These are phyloP conservation scores for Toxoplasma gondii DNA, from an alignment of 169 alveolate species.

Conservation along the genomic window DNA sequence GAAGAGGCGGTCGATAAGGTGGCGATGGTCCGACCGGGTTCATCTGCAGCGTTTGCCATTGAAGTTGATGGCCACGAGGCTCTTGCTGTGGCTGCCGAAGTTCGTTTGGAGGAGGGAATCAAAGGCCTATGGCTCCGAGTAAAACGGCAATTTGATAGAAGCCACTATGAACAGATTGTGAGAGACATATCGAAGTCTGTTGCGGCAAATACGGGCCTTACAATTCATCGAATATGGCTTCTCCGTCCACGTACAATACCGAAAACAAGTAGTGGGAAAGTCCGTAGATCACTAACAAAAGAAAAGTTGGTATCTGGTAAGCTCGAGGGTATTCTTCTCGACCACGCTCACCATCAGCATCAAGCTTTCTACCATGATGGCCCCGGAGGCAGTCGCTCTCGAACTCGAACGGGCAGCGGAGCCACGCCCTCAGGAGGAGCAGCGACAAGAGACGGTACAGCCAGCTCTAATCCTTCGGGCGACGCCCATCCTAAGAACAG, in stretches of 20 bases:
- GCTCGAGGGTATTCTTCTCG: slow-evolving; percentile 58
- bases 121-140: slow-evolving; percentile 70
- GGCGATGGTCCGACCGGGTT: slow-evolving; percentile 73
- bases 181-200: slow-evolving; percentile 72
- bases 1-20: slow-evolving; percentile 76
- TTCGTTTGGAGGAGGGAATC: slow-evolving; percentile 70
- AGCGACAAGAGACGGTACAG: not conserved
- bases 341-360: slow-evolving; percentile 35
- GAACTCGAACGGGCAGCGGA: not conserved
- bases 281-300: slow-evolving; percentile 72
- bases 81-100: slow-evolving; percentile 79
- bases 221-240: slow-evolving; percentile 77
- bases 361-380: not conserved
- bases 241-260: slow-evolving; percentile 74
- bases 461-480: not conserved
- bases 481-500: not conserved
- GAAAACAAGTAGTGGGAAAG: slow-evolving; percentile 79
- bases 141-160: slow-evolving; percentile 73
- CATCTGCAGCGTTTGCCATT: slow-evolving; percentile 76
- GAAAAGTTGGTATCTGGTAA: slow-evolving; percentile 72
- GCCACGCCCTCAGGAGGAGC: not conserved
- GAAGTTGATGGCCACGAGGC: slow-evolving; percentile 75
- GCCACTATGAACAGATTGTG: slow-evolving; percentile 73
- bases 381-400: slow-evolving; percentile 2
- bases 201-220: slow-evolving; percentile 71